Base-by-base conservation (phyloP, 139 green algal genomes). In the Tetradesmus lagerheimii region DNA sequence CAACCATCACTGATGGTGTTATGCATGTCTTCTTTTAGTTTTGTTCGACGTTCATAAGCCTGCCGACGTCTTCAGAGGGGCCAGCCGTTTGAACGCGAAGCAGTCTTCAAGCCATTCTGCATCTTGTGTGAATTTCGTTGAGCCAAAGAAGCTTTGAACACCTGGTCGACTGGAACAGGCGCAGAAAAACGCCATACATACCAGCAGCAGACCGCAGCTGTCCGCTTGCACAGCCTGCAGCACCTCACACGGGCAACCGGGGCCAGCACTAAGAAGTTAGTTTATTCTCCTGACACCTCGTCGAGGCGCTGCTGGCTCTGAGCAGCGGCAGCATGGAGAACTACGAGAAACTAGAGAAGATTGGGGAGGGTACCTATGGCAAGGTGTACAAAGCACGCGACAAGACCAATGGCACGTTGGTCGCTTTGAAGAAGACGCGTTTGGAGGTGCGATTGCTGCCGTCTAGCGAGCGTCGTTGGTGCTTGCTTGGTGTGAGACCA, bases 371-470 rank as follows among this genome's bases (percentile, higher is more conserved):
- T 27, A 99, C 98, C 0, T 99, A 99, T 94, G 98, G 98, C 38
- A 99, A 99, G 93, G 98, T 99, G 29, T 99, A 99, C 93, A 98
- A 98, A 88, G 97, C 97, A 4, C 86, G 90, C 8, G 95, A 98
- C 87, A 96, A 96, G 41, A 94, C 90, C 35, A 98, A 94, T 0
- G 97, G 97, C 12, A 90, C 95, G 43, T 86, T 99, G 38, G 97
- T 99, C 25, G 98, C 98, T 0, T 87, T 99, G 87, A 99, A 99
- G 95, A 99, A 99, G 95, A 99, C 97, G 5, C 93, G 97, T 11
- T 88, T 99, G 29, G 97, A 99, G 93, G 96, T 98, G 39, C 4
- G 64, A 29, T n/a, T 6, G 77, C 74, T 34, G 43, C 41, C 75
- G 4, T 34, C 25, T 9, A 31, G 8, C 23, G 25, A 71, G 43